Conservation (phyloP, 306 rosid species). For the Argentina anserina region DNA sequence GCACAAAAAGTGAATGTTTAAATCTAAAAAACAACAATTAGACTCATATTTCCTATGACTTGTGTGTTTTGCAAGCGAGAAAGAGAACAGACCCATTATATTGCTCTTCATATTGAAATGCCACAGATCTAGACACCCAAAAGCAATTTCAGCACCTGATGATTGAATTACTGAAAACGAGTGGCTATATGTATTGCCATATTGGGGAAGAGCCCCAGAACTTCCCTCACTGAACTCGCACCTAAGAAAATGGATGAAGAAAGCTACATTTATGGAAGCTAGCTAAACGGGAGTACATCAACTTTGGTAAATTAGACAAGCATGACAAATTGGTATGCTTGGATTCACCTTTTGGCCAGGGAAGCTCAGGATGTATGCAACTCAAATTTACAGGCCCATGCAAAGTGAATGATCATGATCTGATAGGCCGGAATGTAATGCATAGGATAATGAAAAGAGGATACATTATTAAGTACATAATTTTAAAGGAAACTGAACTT, state of each 20-base stretch:
- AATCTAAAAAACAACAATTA: neutral
- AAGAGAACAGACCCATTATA: neutral
- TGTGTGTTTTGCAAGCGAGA: neutral
- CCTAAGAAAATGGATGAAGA: neutral
- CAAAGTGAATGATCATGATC: neutral
- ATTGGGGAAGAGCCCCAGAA: neutral
- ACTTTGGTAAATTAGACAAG: neutral
- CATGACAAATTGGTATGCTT: neutral
- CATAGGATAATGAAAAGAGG: neutral
- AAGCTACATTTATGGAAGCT: neutral
- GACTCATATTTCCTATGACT: neutral
- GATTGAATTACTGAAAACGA: neutral
- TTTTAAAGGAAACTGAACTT: neutral
- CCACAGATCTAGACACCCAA: neutral
- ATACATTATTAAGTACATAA: neutral
- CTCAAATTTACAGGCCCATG: neutral
- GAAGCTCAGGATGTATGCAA: neutral
- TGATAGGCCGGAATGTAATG: neutral
- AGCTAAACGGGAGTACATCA: neutral
- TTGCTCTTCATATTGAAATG: slow-evolving; percentile 3
- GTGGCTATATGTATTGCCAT: neutral
- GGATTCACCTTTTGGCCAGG: neutral
- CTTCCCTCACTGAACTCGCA: neutral
- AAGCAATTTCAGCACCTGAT: neutral
- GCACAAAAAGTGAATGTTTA: neutral